phyloP scores from a whole-genome alignment of 2,329 filamentous ascomycete genomes.

The Trichoderma endophyticum region DNA sequence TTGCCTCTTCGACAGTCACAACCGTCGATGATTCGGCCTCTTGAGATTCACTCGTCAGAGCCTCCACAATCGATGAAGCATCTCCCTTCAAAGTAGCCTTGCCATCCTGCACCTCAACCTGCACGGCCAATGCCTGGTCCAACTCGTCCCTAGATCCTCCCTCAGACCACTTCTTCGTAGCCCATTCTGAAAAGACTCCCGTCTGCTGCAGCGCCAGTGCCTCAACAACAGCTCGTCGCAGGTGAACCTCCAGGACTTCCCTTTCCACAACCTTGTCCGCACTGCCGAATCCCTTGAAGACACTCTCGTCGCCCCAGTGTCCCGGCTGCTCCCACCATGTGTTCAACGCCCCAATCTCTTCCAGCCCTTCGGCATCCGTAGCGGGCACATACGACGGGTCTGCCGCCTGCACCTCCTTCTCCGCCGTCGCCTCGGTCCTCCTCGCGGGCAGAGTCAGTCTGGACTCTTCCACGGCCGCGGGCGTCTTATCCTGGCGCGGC shows the following conservation, averaged over 20 bases:
- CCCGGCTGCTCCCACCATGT: conserved; percentile 54
- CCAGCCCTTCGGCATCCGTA: conserved; percentile 41
- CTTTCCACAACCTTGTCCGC: conserved; percentile 41
- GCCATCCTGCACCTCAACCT: conserved; percentile 42
- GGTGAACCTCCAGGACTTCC: conserved; percentile 45
- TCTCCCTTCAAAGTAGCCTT: conserved; percentile 40
- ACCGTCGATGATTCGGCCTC: conserved; percentile 26
- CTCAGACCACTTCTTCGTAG: conserved; percentile 34
- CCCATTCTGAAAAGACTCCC: conserved; percentile 31
- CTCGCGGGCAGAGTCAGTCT: conserved; percentile 34
- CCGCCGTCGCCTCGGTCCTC: conserved; percentile 33
- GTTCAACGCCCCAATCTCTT: conserved; percentile 45
- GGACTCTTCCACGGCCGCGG: conserved; percentile 28
- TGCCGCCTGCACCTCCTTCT: conserved; percentile 30
- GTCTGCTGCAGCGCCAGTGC: conserved; percentile 42
- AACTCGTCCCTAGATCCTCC: conserved; percentile 32
- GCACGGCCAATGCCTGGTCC: conserved; percentile 34
- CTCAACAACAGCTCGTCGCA: conserved; percentile 53
- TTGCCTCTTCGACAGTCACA: conserved; percentile 39
- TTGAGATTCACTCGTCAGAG: conserved; percentile 31
- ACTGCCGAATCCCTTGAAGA: conserved; percentile 44
- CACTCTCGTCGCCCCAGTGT: conserved; percentile 49
- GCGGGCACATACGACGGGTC: conserved; percentile 48
- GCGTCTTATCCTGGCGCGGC: conserved; percentile 25
- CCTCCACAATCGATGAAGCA: conserved; percentile 32